Percentiles rank a stretch among this genome's conserved stretches.
Evolutionary conservation across 306 rosid species (phyloP).

Genomic region (Cyamopsis tetragonoloba): DNA sequence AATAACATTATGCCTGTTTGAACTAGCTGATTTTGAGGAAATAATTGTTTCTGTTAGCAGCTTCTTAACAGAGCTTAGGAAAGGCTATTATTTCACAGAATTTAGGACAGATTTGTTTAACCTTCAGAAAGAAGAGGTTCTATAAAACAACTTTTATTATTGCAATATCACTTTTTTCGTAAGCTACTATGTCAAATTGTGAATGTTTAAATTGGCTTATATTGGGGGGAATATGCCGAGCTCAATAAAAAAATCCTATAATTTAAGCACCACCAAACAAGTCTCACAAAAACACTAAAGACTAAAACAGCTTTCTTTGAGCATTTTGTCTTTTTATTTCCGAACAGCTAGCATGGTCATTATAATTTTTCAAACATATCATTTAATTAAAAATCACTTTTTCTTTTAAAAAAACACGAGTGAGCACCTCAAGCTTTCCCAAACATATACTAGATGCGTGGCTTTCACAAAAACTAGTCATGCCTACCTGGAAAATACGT

Average conservation of each 20-base stretch:
- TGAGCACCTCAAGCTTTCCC: neutral
- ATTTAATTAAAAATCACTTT: neutral
- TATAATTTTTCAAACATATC: neutral
- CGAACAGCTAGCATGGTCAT: neutral
- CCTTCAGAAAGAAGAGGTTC: neutral
- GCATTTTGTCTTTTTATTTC: neutral
- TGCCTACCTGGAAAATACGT: constrained; percentile 84
- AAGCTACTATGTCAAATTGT: neutral
- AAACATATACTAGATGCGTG: neutral
- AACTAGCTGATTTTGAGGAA: neutral
- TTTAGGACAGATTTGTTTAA: neutral
- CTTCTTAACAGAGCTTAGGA: neutral
- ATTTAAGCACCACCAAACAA: too few relatives aligned
- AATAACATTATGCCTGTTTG: neutral
- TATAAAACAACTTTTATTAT: neutral
- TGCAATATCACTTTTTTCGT: neutral
- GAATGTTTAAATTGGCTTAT: neutral
- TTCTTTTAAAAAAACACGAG: neutral
- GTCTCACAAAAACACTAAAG: too few relatives aligned
- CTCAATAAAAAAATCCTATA: too few relatives aligned
- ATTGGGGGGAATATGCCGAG: too few relatives aligned
- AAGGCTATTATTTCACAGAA: neutral
- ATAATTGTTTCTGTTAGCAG: neutral
- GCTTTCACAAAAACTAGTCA: constrained; percentile 16
- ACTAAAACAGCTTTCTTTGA: neutral